Base-by-base conservation (phyloP, 331 rosid genomes). In the Prunus yedoensis region DNA sequence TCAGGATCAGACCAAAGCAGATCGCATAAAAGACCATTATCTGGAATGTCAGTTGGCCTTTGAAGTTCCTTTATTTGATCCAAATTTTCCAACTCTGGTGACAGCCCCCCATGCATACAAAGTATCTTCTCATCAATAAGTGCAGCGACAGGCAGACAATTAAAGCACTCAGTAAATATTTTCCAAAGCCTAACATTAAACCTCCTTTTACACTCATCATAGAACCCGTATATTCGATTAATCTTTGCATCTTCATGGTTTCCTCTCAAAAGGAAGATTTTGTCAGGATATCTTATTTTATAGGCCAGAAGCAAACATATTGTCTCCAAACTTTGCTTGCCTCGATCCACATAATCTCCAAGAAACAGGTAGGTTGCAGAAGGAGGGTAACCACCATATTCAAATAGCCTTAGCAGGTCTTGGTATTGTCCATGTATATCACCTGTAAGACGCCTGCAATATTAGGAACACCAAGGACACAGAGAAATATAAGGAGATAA, bases 221-320 rank as follows among this genome's bases (percentile, higher is more conserved):
- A 95, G 81, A 95, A 95, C 13, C 99, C 99, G 25, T 95, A 95
- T 74, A 95, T 86, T 46, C 97, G 85, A 78, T 95, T 95, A 70
- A 95, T 91, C 91, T 92, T 92, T 21, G 99, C 99, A 17, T 95
- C 99, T 77, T 95, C 99, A 8, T 95, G 99, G 90, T 95, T 95
- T 79, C 99, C 99, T 69, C 99, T 85, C 21, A 95, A 76, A 45
- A 92, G 92, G 58, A 47, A 57, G 68, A 92, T 60, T 67, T 76
- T 90, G 70, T 88, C 88, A 0, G 96, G 97, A 72, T 87, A 83
- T 77, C 85, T 90, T 62, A 92, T 84, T 84, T 92, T 92, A 84
- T 88, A 87, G 51, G 94, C 85, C 82, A 89, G 80, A 74, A 89
- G 94, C 81, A 89, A 78, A 71, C 94, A 89, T 78, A 89, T 87